Base-by-base conservation (phyloP, 2,329 filamentous ascomycete genomes). In the Fusarium mundagurra region DNA sequence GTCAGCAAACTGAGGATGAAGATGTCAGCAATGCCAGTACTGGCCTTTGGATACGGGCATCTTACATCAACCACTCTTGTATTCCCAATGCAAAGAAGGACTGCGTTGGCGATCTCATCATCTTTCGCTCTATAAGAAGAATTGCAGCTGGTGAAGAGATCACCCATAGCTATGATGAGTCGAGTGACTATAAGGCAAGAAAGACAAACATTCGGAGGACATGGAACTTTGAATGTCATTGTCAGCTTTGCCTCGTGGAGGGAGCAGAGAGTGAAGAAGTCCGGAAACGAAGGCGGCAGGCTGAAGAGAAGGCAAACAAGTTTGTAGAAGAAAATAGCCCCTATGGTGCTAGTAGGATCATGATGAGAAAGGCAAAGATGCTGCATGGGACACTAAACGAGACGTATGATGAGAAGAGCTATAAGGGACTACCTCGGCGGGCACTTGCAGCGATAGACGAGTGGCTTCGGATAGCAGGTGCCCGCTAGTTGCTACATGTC, bases 61-160 rank as follows among this genome's bases (percentile, higher is more conserved):
- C 84, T 0, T 84, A 83, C 64, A 81, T 84, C 65, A 86, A 86
- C 53, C 84, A 86, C 67, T 83, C 83, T 0, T 86, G 84, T 63
- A 55, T 80, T 4, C 60, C 80, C 38, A 86, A 85, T 64, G 66
- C 76, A 0, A 77, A 76, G 48, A 83, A 82, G 34, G 77, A 82
- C 5, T 84, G 81, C 53, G 75, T 84, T 11, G 85, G 85, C 29
- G 85, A 84, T 65, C 61, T 84, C 8, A 79, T 84, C 60, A 72
- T 85, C 8, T 61, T 86, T 14, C 83, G 82, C 10, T 82, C 84
- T 5, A 77, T 66, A 2, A 75, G 78, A 8, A 43, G 62, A n/a
- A 83, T 84, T 43, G 31, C 51, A 3, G 55, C 64, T 8, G 81
- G 81, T 11, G 81, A 83, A n/a, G 82, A 84, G 59, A 75, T 84